Base-by-base conservation (phyloP, 345 rosid species). In the Eucalyptus guilfoylei region DNA sequence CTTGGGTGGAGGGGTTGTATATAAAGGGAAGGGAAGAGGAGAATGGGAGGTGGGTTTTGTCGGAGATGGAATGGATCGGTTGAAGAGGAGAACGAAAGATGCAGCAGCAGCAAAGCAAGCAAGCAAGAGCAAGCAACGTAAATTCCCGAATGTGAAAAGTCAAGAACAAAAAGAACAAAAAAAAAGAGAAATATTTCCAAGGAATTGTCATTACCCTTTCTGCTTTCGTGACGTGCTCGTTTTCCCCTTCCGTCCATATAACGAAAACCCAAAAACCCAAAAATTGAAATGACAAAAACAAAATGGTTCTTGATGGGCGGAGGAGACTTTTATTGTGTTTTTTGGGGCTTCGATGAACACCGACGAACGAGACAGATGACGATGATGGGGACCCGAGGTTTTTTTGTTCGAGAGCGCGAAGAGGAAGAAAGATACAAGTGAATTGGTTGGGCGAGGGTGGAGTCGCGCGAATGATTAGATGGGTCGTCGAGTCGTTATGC, bases 1-100 rank as follows among this genome's bases (percentile, higher is more conserved):
- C 91, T 92, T 11, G 30, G 83, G 28, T 4, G 47, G 30, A 21
- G 28, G 85, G 28, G 92, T 93, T 93, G 96, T 95, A 93, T 93
- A 94, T 89, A 89, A 69, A 64, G 85, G 80, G 47, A 30, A 60
- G 76, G 48, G 30, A 12, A 15, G 47, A 42, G 7, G 28, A 81
- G 47, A 30, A 44, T 45, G 86, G 81, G 81, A 37, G 81, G 24
- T 9, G 44, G 81, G 44, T 37, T 72, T 72, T 19, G 45, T 37
- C 81, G 45, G 81, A 34, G 12, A 69, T 69, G 13, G 81, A 72
- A 72, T 72, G 76, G 72, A 62, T 32, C 40, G 23, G 40, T 67
- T 32, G 16, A n/a, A n/a, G n/a, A 7, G 34, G 72, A 15, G 34
- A 9, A n/a, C n/a, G 34, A 62, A 14, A 62, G 80, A 16, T 8